Evolutionary conservation across 306 rosid species (phyloP).

Genomic region (Cucumis melo): DNA sequence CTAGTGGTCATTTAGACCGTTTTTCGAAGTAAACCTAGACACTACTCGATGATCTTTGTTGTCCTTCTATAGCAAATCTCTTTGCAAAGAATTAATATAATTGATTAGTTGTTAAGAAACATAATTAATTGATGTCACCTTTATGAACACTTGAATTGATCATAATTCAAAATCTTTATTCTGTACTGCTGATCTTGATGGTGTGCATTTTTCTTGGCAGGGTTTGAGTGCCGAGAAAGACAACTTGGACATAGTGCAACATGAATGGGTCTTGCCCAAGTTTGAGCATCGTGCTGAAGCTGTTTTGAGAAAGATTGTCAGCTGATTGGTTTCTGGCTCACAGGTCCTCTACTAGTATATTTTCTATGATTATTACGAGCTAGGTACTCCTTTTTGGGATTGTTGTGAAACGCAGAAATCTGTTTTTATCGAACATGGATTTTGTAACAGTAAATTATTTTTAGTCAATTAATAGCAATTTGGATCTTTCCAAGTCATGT

Average conservation of each 20-base stretch:
- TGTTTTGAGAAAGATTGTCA: slow-evolving; percentile 41
- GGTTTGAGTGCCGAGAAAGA: slow-evolving; percentile 88
- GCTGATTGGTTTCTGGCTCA: slow-evolving; percentile 17
- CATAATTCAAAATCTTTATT: neutral
- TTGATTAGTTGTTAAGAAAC: neutral
- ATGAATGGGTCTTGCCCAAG: slow-evolving; percentile 83
- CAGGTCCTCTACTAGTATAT: neutral
- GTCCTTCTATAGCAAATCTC: neutral
- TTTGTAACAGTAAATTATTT: neutral
- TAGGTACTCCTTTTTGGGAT: neutral
- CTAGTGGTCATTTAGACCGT: neutral
- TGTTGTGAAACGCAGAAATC: slow-evolving; percentile 1
- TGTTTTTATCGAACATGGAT: neutral
- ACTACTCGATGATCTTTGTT: neutral
- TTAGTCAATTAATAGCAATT: neutral
- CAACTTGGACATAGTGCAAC: slow-evolving; percentile 91
- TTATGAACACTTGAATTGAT: neutral
- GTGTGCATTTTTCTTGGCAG: slow-evolving; percentile 24
- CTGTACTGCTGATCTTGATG: neutral
- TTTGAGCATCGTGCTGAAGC: slow-evolving; percentile 85
- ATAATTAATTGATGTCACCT: neutral
- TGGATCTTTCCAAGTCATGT: neutral
- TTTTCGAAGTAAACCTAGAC: neutral
- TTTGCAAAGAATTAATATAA: neutral
- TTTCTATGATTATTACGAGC: neutral